Evolutionary conservation across 2,329 filamentous ascomycete genomes (phyloP).

Genomic region (Fusarium incarnatum): DNA sequence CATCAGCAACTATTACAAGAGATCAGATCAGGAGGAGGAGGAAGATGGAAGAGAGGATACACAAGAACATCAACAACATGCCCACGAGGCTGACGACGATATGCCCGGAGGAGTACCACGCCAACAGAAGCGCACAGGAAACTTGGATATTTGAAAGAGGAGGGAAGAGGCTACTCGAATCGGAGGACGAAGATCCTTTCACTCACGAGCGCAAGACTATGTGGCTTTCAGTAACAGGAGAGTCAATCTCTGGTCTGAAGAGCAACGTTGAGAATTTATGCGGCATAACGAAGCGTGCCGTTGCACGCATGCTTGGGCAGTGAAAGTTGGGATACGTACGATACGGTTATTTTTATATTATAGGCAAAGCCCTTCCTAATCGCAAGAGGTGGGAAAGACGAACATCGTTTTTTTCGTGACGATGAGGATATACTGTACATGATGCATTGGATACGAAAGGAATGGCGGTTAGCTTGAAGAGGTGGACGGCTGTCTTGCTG

Average conservation of each 20-base stretch:
- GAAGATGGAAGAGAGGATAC: conserved; percentile 1
- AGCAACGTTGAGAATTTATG: conserved; percentile 25
- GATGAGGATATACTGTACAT: conserved; percentile 36
- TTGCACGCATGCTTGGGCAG: conserved; percentile 34
- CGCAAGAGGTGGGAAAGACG: neutral
- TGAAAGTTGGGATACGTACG: conserved; percentile 9
- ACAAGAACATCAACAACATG: neutral
- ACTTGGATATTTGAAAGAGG: conserved; percentile 42
- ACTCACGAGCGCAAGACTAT: conserved; percentile 6
- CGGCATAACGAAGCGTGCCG: conserved; percentile 29
- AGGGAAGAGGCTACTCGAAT: conserved; percentile 34
- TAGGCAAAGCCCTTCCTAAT: conserved; percentile 9
- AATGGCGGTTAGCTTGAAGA: neutral
- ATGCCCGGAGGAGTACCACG: conserved; percentile 36
- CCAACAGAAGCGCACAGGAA: conserved; percentile 37
- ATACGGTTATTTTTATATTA: conserved; percentile 15
- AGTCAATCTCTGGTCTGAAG: conserved; percentile 19
- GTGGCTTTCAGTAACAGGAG: conserved; percentile 25
- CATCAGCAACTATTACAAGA: conserved; percentile 27
- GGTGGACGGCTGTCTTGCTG: conserved; percentile 34
- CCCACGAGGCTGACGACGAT: conserved; percentile 23
- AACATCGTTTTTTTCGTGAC: neutral
- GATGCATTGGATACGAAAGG: conserved; percentile 28
- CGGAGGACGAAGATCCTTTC: conserved; percentile 14
- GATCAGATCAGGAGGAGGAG: conserved; percentile 20